phyloP scores from a whole-genome alignment of 1,284 basidiomycete species.

The Serendipita sp. region DNA sequence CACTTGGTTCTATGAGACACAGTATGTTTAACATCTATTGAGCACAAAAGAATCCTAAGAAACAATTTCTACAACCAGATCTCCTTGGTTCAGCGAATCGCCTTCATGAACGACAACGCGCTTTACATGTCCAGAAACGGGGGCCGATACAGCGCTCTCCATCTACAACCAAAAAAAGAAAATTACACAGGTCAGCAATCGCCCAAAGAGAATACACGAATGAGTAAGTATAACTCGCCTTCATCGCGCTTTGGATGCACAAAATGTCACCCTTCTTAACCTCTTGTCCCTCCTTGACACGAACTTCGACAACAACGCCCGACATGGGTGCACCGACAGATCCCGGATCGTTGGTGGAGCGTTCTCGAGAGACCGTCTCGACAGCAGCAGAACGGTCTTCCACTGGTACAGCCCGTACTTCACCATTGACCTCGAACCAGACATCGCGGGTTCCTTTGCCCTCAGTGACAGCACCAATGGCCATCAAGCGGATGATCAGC shows the following conservation, averaged over 20 bases:
- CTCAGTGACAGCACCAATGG: slow-evolving; percentile 84
- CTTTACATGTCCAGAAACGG: slow-evolving; percentile 89
- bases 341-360: slow-evolving; percentile 84
- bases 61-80: slow-evolving; percentile 73
- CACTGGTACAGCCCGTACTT: slow-evolving; percentile 84
- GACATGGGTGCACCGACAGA: slow-evolving; percentile 94
- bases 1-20: too few relatives aligned
- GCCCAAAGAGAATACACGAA: neutral
- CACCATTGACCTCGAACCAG: slow-evolving; percentile 97
- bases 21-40: too few relatives aligned
- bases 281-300: slow-evolving; percentile 91
- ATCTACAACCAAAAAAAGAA: slow-evolving; percentile 37
- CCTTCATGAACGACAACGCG: slow-evolving; percentile 81
- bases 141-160: slow-evolving; percentile 91
- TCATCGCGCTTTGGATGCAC: slow-evolving; percentile 80
- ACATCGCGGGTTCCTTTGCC: slow-evolving; percentile 88
- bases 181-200: neutral
- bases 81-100: slow-evolving; percentile 79
- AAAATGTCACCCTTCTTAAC: slow-evolving; percentile 96
- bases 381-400: slow-evolving; percentile 95
- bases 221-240: slow-evolving; percentile 32
- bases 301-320: slow-evolving; percentile 94
- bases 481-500: slow-evolving; percentile 90
- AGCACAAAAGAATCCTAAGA: slow-evolving; percentile 29
- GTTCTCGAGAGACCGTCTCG: slow-evolving; percentile 86